Conservation (phyloP, 306 rosid species). For the Begonia peltatifolia region DNA sequence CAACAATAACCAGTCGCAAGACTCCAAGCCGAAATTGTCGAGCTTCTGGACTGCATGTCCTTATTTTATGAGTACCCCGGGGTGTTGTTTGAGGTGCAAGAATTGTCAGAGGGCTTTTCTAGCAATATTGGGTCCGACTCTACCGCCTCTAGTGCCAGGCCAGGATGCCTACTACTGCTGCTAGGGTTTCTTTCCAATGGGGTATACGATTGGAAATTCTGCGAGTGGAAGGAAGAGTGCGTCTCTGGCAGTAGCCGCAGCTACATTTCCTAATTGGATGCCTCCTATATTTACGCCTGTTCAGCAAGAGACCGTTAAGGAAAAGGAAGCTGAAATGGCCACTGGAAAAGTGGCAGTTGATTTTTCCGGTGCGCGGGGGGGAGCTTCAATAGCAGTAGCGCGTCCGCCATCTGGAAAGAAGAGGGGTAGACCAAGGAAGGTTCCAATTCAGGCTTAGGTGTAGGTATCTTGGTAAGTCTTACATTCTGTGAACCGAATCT, state of each 20-base stretch:
- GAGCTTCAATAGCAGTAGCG: no score
- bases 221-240: no score
- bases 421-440: conserved; percentile 47
- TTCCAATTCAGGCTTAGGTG: conserved; percentile 9
- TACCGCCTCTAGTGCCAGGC: conserved; percentile 62
- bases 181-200: conserved; percentile 80
- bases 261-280: conserved; percentile 55
- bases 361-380: no score
- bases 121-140: conserved; percentile 28
- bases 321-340: no score
- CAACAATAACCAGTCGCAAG: conserved; percentile 7
- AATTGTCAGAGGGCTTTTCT: conserved; percentile 60
- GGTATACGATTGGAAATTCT: conserved; percentile 30
- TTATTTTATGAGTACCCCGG: conserved; percentile 53
- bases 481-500: neutral
- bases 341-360: no score
- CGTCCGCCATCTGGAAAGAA: conserved; percentile 14
- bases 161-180: conserved; percentile 73
- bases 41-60: conserved; percentile 97
- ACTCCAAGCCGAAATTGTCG: conserved; percentile 19
- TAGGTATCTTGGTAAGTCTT: conserved; percentile 1
- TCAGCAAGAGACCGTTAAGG: no score
- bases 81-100: conserved; percentile 78
- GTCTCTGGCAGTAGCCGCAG: neutral
- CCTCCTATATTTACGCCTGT: conserved; percentile 17